These are phyloP conservation scores for Ceratobasidium sp. DNA, from an alignment of 1,284 basidiomycete species.

Conservation along the genomic window DNA sequence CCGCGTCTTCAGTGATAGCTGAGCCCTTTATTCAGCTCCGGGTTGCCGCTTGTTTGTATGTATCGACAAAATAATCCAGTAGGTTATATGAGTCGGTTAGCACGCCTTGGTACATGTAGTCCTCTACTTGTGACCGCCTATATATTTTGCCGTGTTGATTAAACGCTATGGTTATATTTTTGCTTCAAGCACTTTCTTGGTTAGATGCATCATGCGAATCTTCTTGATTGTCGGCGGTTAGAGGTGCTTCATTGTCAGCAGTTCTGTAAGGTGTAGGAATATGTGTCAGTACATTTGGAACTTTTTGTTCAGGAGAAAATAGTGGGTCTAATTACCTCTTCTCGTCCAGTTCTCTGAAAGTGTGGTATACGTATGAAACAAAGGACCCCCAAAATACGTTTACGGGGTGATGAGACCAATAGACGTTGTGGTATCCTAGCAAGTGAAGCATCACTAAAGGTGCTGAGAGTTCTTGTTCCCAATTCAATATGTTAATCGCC, in stretches of 20 bases:
- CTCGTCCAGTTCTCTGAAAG: neutral
- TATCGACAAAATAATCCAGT: constrained; percentile 23
- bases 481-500: constrained; percentile 43
- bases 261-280: neutral
- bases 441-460: constrained; percentile 39
- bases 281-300: neutral
- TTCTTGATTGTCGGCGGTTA: too few relatives aligned
- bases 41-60: constrained; percentile 7
- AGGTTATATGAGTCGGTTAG: neutral
- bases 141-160: neutral
- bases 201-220: neutral
- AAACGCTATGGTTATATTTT: neutral
- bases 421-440: constrained; percentile 9
- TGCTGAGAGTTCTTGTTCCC: constrained; percentile 45
- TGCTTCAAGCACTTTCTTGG: neutral
- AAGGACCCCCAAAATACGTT: constrained; percentile 24
- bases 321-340: neutral
- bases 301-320: neutral
- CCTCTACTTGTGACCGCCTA: constrained; percentile 13
- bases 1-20: neutral
- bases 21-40: neutral
- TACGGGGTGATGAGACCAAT: constrained; percentile 3
- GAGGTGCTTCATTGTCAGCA: neutral
- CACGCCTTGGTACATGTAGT: constrained; percentile 9
- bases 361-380: constrained; percentile 9